Base-by-base conservation (phyloP, 129 eudicot genomes). In the Scalesia atractyloides region DNA sequence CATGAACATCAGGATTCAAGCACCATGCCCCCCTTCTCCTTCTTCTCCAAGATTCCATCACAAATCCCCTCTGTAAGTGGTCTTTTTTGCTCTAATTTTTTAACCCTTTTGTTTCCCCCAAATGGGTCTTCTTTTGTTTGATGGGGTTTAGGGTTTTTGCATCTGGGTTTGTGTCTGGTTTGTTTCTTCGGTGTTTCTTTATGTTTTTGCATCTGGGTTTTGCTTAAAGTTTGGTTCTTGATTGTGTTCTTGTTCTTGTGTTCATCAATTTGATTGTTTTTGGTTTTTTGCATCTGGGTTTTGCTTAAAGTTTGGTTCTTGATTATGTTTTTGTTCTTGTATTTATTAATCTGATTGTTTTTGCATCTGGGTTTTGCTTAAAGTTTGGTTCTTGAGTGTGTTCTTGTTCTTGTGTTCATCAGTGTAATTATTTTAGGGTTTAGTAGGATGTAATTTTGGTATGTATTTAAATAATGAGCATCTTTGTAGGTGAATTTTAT, bases 11-110 rank as follows among this genome's bases (percentile, higher is more conserved):
- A 79, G 89, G 72, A 73, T 82, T 53, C 89, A 79, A 68, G 72
- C 86, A 46, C 86, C 89, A 50, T 75, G 86, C 61, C 79, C 86
- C 5, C 84, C 86, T 70, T 82, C 83, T 78, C 82, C 78, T 71
- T 78, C 62, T n/a, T 69, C 76, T 68, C 58, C 71, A 53, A 61
- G 71, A 56, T 76, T 75, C 50, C 68, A 64, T 63, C 77, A 65
- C 73, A 81, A 81, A 75, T 48, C 84, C 69, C 47, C 84, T 72
- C 24, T 69, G 84, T 78, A 74, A 50, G 73, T 68, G 7, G 0
- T 24, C 30, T 24, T 61, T 16, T 14, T 64, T 59, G 60, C 13
- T 58, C 1, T 68, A 19, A 13, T 47, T 68, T 68, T 9, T 33
- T 34, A 3, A 15, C 36, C 56, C 34, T 60, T 5, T 69, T 57